These are phyloP conservation scores for Podaxis sp. DNA, from an alignment of 768 basidiomycete genomes.

Conservation along the genomic window DNA sequence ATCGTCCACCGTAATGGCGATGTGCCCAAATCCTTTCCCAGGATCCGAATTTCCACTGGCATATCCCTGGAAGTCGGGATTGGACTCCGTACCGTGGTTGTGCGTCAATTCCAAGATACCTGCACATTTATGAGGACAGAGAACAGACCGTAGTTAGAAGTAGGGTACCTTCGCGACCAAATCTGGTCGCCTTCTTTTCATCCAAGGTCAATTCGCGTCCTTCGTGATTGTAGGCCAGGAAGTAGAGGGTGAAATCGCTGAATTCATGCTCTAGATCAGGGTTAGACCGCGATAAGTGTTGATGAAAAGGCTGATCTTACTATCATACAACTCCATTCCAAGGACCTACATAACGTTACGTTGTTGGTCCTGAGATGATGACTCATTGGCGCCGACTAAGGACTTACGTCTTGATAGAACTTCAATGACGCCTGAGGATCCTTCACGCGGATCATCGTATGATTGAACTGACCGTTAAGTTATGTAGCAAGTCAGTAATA, in stretches of 20 bases:
- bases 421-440: conserved; percentile 79
- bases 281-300: conserved; percentile 13
- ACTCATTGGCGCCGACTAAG: background rate
- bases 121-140: conserved; percentile 25
- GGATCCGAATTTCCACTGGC: conserved; percentile 84
- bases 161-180: conserved; percentile 64
- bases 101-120: conserved; percentile 83
- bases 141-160: background rate
- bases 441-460: conserved; percentile 88
- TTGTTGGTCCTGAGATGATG: background rate
- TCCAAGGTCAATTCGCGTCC: conserved; percentile 49
- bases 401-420: conserved; percentile 73
- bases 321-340: conserved; percentile 75
- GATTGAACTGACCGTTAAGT: conserved; percentile 58
- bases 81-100: conserved; percentile 88
- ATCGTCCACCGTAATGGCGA: conserved; percentile 82
- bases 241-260: conserved; percentile 75
- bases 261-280: conserved; percentile 47
- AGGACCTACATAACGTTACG: conserved; percentile 37
- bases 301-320: conserved; percentile 30
- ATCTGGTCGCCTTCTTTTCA: conserved; percentile 49
- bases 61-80: conserved; percentile 79
- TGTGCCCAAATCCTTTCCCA: conserved; percentile 82
- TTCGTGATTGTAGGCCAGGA: conserved; percentile 77
- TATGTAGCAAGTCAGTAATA: background rate